These are phyloP conservation scores for Somion occarium DNA, from an alignment of 1,284 basidiomycete genomes.

Conservation along the genomic window DNA sequence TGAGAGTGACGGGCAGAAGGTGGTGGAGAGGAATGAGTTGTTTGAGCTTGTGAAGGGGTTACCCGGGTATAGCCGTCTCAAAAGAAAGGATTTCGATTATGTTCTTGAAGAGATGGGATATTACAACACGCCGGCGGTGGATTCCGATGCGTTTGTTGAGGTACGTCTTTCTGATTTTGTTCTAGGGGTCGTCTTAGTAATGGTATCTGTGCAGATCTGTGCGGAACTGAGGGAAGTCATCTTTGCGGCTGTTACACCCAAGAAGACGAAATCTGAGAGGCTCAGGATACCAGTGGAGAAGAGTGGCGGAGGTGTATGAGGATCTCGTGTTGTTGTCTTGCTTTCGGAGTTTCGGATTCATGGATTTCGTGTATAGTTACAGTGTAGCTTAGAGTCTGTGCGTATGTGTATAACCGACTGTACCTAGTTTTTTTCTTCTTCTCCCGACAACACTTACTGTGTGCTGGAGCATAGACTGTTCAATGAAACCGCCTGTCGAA, in stretches of 20 bases:
- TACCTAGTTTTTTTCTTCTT: too few species aligned
- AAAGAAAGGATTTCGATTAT: slow-evolving; percentile 59
- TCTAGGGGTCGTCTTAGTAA: neutral
- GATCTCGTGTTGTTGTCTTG: too few species aligned
- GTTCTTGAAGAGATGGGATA: slow-evolving; percentile 77
- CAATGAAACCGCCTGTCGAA: too few species aligned
- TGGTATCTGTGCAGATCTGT: slow-evolving; percentile 50
- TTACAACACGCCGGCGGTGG: slow-evolving; percentile 43
- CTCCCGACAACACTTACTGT: too few species aligned
- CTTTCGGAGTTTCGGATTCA: too few species aligned
- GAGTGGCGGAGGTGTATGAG: slow-evolving; percentile 77
- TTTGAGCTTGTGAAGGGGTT: slow-evolving; percentile 41
- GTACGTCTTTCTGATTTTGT: slow-evolving; percentile 35
- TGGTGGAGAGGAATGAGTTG: slow-evolving; percentile 30
- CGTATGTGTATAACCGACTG: too few species aligned
- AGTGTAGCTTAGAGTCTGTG: too few species aligned
- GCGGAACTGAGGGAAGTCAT: slow-evolving; percentile 79
- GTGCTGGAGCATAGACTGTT: too few species aligned
- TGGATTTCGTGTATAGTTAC: too few species aligned
- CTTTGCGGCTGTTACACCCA: slow-evolving; percentile 42
- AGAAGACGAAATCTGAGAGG: slow-evolving; percentile 38
- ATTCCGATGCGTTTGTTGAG: slow-evolving; percentile 81
- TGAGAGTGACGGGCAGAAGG: neutral
- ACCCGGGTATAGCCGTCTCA: slow-evolving; percentile 48
- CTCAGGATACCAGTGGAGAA: slow-evolving; percentile 79